Base-by-base conservation (phyloP, 768 basidiomycete species). In the Collybia sordida region DNA sequence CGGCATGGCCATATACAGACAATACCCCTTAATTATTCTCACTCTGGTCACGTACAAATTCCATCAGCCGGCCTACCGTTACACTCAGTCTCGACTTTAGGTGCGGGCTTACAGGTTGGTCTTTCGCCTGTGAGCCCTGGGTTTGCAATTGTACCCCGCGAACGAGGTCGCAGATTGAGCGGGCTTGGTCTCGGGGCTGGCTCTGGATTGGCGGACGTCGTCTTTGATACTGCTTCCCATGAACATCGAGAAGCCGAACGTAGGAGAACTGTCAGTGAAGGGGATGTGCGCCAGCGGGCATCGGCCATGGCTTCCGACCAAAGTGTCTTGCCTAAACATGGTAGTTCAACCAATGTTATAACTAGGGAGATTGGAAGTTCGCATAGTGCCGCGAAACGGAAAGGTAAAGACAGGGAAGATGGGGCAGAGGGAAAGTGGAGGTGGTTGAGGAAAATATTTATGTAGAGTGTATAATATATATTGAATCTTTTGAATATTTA, bases 101-200 rank as follows among this genome's bases (percentile, higher is more conserved):
- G 76, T 12, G 56, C 71, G 3, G 88, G 86, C 6, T 83, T 90
- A 68, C 83, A 85, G 56, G 89, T 90, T 55, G 88, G 88, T 4
- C 60, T 90, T 35, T 87, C 86, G 21, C 85, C 88, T 14, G 69
- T 85, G 47, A 87, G 85, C 58, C 88, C 88, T 25, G 88, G 88
- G n/a, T 90, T 90, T 57, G 73, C 77, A n/a, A 75, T 88, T 40
- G 72, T 82, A 45, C 85, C 85, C 18, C 64, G 69, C 41, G 76
- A 80, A 55, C 66, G 82, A 57, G 67, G 78, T 54, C 65, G 81
- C 54, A 66, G 74, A 50, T 49, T 64, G 9, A 79, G 72, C 55
- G 72, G 70, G 27, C 43, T 70, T 17, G 69, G 45, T 4, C 36
- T 47, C 27, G 36, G 35, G 19, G 23, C 15, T 37, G 45, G 31